Conservation (phyloP, 345 rosid genomes). For the Brassica incana region DNA sequence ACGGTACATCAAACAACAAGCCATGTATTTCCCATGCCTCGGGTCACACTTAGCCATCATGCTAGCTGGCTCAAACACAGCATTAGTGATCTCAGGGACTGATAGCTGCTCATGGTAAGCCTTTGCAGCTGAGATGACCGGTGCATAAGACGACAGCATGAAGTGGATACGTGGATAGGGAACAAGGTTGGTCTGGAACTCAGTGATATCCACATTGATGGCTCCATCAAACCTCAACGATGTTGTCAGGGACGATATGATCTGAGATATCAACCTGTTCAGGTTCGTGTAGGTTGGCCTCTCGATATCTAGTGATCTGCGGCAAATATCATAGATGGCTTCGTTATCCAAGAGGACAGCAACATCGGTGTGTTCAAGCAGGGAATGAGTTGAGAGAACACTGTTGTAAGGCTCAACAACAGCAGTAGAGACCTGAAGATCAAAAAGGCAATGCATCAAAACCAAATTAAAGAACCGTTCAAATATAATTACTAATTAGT, state of each 20-base stretch:
- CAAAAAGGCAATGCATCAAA: neutral
- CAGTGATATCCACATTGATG: conserved; percentile 66
- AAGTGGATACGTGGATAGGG: conserved; percentile 72
- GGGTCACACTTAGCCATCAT: conserved; percentile 83
- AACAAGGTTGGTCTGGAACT: conserved; percentile 69
- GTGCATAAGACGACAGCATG: conserved; percentile 72
- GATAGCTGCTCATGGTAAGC: conserved; percentile 71
- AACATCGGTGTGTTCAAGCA: conserved; percentile 69
- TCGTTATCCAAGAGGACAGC: conserved; percentile 72
- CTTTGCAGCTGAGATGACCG: conserved; percentile 69
- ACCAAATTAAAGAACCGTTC: neutral
- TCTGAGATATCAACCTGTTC: conserved; percentile 68
- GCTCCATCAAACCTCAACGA: conserved; percentile 66
- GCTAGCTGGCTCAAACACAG: conserved; percentile 68
- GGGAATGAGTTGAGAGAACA: conserved; percentile 67
- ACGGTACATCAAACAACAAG: conserved; percentile 73
- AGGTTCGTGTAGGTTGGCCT: conserved; percentile 69
- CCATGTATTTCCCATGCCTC: conserved; percentile 69
- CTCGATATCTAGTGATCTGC: conserved; percentile 61
- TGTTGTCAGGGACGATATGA: conserved; percentile 65
- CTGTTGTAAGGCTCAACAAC: conserved; percentile 74
- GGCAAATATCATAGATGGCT: conserved; percentile 66
- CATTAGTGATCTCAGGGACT: conserved; percentile 67
- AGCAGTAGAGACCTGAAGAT: conserved; percentile 52
- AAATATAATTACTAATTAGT: neutral